Evolutionary conservation across 257 asterid genomes (phyloP).

Genomic region (Lithospermum erythrorhizon): DNA sequence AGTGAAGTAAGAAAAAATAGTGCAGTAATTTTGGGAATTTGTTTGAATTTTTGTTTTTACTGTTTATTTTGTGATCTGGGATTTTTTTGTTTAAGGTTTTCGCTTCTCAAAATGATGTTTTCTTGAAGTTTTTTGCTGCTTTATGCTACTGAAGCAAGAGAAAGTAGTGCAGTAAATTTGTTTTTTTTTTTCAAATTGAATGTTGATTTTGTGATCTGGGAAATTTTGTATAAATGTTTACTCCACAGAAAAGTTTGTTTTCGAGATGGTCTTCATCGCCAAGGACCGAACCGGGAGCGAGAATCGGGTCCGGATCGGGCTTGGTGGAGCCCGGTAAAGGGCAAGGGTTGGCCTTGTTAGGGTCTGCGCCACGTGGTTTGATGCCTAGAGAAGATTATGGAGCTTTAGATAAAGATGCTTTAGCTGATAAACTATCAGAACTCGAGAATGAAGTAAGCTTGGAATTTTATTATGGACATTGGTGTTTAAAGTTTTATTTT

Average conservation of each 20-base stretch:
- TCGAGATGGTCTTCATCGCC: constrained; percentile 49
- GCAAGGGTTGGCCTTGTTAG: too few species aligned
- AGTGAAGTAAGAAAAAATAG: too few species aligned
- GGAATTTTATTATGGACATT: too few species aligned
- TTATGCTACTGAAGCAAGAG: too few species aligned
- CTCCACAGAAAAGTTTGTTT: constrained; percentile 63
- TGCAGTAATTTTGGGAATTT: too few species aligned
- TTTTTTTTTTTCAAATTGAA: not conserved
- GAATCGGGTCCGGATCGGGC: constrained; percentile 33
- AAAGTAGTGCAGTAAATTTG: constrained; percentile 1
- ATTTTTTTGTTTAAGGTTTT: too few species aligned
- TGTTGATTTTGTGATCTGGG: constrained; percentile 32
- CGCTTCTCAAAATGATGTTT: too few species aligned
- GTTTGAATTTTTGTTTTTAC: too few species aligned
- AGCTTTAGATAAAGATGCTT: constrained; percentile 40
- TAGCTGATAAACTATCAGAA: constrained; percentile 38
- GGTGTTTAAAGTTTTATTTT: not conserved
- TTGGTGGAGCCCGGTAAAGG: constrained; percentile 15
- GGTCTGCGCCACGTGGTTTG: constrained; percentile 11
- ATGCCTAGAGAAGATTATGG: constrained; percentile 23
- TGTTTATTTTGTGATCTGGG: too few species aligned
- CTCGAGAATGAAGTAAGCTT: constrained; percentile 67
- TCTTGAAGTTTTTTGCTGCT: too few species aligned
- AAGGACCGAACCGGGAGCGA: constrained; percentile 41
- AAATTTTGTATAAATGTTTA: constrained; percentile 34